phyloP scores from a whole-genome alignment of 2,329 filamentous ascomycete species.

The Stachybotrys elegans region DNA sequence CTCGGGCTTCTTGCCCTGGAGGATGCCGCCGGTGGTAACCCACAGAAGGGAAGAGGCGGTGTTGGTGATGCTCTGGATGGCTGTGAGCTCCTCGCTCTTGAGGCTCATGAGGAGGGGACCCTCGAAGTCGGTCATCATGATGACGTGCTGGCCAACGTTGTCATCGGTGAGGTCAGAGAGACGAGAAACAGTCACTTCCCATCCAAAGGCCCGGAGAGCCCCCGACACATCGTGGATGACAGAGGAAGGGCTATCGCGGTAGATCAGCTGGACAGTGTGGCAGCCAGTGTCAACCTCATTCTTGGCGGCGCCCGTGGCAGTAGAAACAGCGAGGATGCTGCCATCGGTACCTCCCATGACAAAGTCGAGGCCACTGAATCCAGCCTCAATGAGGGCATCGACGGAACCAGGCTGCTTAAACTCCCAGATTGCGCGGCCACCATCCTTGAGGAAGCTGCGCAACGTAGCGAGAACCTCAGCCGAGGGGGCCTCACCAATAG shows the following conservation, averaged over 20 bases:
- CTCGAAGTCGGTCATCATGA: slow-evolving; percentile 23
- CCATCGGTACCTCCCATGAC: not conserved
- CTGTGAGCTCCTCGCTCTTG: slow-evolving; percentile 18
- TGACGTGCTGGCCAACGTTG: slow-evolving; percentile 13
- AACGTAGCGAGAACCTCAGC: not conserved
- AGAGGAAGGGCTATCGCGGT: slow-evolving; percentile 9
- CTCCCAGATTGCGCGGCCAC: slow-evolving; percentile 2
- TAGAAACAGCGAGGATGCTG: not conserved
- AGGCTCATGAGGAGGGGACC: slow-evolving; percentile 18
- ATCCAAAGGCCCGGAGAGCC: slow-evolving; percentile 9
- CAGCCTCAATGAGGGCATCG: not conserved
- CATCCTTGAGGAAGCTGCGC: slow-evolving; percentile 2
- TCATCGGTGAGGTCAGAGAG: not conserved
- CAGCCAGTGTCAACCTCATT: not conserved
- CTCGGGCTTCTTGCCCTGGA: slow-evolving; percentile 17
- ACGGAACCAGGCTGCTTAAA: not conserved
- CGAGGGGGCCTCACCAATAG: not conserved
- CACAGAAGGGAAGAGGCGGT: slow-evolving; percentile 20
- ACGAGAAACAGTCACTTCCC: slow-evolving; percentile 8
- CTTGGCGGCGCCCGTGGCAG: not conserved
- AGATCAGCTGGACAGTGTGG: slow-evolving; percentile 7
- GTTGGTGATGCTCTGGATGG: slow-evolving; percentile 18
- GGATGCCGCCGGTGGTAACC: slow-evolving; percentile 18
- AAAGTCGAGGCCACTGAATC: not conserved
- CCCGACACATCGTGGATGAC: slow-evolving; percentile 10